Base-by-base conservation (phyloP, 805 yeast genomes). In the Ogataea wickerhamii region DNA sequence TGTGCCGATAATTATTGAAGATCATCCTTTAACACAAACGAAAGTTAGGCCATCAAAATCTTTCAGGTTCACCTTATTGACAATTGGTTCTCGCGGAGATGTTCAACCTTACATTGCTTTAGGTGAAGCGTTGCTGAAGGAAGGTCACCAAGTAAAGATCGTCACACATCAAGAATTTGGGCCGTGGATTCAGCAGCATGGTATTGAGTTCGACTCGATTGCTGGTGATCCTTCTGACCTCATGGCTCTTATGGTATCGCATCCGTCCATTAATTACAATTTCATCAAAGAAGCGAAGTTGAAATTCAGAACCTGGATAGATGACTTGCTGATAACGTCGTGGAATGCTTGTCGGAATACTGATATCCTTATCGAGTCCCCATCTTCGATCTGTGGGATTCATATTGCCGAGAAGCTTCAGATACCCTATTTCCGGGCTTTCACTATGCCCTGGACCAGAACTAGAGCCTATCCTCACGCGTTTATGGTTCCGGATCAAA, bases 361-460 rank as follows among this genome's bases (percentile, higher is more conserved):
- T 2, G 97, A 91, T 54, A 73, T 91, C 14, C 67, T 91, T 43
- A 86, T 91, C 40, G 98, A 91, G 57, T 84, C 95, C n/a, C 98
- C 98, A 0, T 83, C 95, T 2, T 91, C 96, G 0, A 88, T 91
- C 89, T 89, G 84, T 12, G 98, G 98, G 7, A 76, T 89, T 32
- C 98, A 91, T 53, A 85, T 91, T 40, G 96, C 98, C 3, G 98
- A 91, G 58, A 95, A 94, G 1, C 62, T 91, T 41, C 76, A 79
- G 16, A 83, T 91, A 40, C 95, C 98, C 0, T 91, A 91, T 57
- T 84, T 86, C 67, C 71, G 97, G 52, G 97, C 97, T 0, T 91
- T 91, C 57, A 91, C 98, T 0, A 91, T 91, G 98, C 98, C 98
- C 0, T 91, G 98, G 98, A 87, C 97, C 0, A 66, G 95, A 44